These are phyloP conservation scores for Xerophyta viscosa DNA, from an alignment of 106 monocot genomes.

Conservation along the genomic window DNA sequence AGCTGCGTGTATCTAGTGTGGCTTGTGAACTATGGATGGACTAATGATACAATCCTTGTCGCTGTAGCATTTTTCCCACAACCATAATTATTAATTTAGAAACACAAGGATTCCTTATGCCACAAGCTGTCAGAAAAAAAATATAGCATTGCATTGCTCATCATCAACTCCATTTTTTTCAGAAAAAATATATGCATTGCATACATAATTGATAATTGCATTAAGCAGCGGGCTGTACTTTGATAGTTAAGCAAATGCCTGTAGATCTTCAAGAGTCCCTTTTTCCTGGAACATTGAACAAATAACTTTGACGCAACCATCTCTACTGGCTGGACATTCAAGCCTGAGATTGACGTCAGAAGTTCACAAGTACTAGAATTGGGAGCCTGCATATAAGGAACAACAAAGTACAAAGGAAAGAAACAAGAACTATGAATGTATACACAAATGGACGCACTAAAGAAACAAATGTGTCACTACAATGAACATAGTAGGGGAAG, in stretches of 20 bases:
- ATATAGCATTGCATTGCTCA: no score
- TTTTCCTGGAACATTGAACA: conserved; percentile 96
- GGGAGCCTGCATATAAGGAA: conserved; percentile 60
- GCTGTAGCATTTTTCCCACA: no score
- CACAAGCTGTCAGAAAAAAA: no score
- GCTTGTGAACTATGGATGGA: no score
- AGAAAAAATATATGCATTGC: not conserved
- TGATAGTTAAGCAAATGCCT: conserved; percentile 87
- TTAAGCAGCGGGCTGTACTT: conserved; percentile 40
- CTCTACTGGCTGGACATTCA: conserved; percentile 88
- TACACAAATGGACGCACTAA: no score
- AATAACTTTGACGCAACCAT: conserved; percentile 92
- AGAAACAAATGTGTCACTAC: no score
- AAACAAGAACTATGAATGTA: not conserved
- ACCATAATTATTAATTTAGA: no score
- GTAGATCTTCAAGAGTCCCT: conserved; percentile 87
- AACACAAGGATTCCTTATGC: no score
- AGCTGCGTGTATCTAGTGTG: no score
- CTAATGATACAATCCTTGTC: no score
- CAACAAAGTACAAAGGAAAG: conserved; percentile 5
- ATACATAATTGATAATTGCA: conserved; percentile 2
- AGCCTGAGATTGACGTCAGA: conserved; percentile 87
- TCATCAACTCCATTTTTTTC: no score
- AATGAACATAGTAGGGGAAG: no score
- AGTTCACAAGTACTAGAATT: conserved; percentile 75